phyloP scores from a whole-genome alignment of 75 land plant species.

The Cupressus sempervirens region DNA sequence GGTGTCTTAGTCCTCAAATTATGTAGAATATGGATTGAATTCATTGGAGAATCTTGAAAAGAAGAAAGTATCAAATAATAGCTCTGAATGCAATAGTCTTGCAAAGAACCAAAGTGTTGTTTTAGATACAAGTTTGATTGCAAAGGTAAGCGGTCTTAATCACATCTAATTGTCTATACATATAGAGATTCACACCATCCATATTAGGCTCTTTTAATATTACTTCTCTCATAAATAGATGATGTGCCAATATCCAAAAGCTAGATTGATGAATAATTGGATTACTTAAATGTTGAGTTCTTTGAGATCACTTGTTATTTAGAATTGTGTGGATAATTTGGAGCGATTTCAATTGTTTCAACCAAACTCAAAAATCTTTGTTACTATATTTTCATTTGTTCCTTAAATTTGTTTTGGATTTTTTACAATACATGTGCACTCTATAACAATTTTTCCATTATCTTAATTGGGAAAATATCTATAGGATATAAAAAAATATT shows the following conservation, averaged over 20 bases:
- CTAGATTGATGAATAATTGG: neutral
- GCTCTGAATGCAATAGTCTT: neutral
- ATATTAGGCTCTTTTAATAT: neutral
- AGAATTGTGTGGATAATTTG: neutral
- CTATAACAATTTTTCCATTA: too few relatives aligned
- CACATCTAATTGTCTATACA: neutral
- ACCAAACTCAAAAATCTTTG: too few relatives aligned
- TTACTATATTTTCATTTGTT: too few relatives aligned
- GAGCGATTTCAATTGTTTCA: too few relatives aligned
- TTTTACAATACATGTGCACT: too few relatives aligned
- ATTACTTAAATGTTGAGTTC: neutral
- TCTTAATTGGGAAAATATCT: neutral
- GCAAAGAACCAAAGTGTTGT: neutral
- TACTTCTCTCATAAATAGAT: neutral
- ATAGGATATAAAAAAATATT: neutral
- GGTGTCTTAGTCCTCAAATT: neutral
- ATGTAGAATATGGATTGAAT: neutral
- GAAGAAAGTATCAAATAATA: constrained; percentile 1
- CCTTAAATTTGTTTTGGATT: too few relatives aligned
- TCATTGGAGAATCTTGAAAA: constrained; percentile 5
- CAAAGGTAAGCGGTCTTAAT: neutral
- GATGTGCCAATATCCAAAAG: neutral
- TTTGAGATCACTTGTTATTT: neutral
- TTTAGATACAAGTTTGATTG: neutral
- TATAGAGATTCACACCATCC: neutral